Conservation (phyloP, 257 asterid species). For the Gentiana dahurica region DNA sequence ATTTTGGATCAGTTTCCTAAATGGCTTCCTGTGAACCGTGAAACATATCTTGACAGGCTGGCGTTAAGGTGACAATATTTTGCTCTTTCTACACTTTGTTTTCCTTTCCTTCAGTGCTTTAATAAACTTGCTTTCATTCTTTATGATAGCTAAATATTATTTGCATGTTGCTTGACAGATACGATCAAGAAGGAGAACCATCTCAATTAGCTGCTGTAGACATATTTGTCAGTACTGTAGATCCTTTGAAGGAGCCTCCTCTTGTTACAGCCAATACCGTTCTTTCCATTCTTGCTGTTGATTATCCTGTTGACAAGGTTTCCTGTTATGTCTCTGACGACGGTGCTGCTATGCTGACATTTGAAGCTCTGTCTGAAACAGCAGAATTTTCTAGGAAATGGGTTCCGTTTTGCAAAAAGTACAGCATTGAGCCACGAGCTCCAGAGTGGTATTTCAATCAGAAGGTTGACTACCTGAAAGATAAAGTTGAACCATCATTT, state of each 20-base stretch:
- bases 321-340: constrained; percentile 97
- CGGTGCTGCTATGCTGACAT: constrained; percentile 91
- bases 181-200: constrained; percentile 96
- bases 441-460: constrained; percentile 93
- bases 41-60: constrained; percentile 97
- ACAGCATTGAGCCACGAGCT: constrained; percentile 88
- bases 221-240: constrained; percentile 98
- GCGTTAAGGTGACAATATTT: constrained; percentile 51
- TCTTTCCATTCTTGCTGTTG: constrained; percentile 85
- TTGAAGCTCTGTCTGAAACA: constrained; percentile 88
- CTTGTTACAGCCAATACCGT: constrained; percentile 96
- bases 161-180: constrained; percentile 38
- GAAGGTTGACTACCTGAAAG: constrained; percentile 85
- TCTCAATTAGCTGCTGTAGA: constrained; percentile 99
- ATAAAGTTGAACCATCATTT: constrained; percentile 85
- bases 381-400: constrained; percentile 89
- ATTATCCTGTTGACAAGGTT: constrained; percentile 95
- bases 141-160: constrained; percentile 1
- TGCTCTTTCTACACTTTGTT: constrained; percentile 1
- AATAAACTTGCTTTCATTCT: not conserved
- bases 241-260: constrained; percentile 96
- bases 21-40: constrained; percentile 97
- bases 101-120: not conserved
- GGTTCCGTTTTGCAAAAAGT: constrained; percentile 94
- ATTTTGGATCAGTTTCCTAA: constrained; percentile 99